These are phyloP conservation scores for Alternaria sp. DNA, from an alignment of 2,329 filamentous ascomycete genomes.

Conservation along the genomic window DNA sequence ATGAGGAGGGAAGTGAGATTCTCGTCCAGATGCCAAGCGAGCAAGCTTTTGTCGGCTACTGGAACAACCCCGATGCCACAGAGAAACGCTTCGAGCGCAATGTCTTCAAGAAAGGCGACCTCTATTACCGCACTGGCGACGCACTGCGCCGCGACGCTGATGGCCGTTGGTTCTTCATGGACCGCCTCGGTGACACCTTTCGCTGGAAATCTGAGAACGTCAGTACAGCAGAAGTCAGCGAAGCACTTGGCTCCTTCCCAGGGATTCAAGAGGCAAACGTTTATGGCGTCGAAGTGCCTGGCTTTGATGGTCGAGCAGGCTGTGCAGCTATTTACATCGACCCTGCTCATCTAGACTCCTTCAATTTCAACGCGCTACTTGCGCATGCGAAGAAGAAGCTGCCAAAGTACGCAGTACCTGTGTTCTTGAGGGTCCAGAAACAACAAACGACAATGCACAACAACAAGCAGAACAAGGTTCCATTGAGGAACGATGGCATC, in stretches of 20 bases:
- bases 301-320: slow-evolving; percentile 61
- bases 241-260: slow-evolving; percentile 56
- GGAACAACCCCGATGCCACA: slow-evolving; percentile 72
- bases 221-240: slow-evolving; percentile 57
- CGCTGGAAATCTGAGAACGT: slow-evolving; percentile 62
- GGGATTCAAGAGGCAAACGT: slow-evolving; percentile 58
- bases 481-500: slow-evolving; percentile 71
- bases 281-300: slow-evolving; percentile 59
- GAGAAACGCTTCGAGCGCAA: slow-evolving; percentile 61
- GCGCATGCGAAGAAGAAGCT: slow-evolving; percentile 66
- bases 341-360: slow-evolving; percentile 56
- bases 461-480: slow-evolving; percentile 82
- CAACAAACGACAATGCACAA: slow-evolving; percentile 72
- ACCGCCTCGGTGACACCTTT: slow-evolving; percentile 59
- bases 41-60: slow-evolving; percentile 73
- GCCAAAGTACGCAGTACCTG: slow-evolving; percentile 77
- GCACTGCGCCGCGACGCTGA: slow-evolving; percentile 55
- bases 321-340: slow-evolving; percentile 67
- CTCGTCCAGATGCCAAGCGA: slow-evolving; percentile 68
- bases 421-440: slow-evolving; percentile 72
- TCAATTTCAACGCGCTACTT: slow-evolving; percentile 65
- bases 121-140: slow-evolving; percentile 60
- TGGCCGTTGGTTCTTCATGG: slow-evolving; percentile 60
- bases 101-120: slow-evolving; percentile 58
- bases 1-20: slow-evolving; percentile 78